Percentiles rank a stretch among this genome's conserved stretches.
phyloP scores from a whole-genome alignment of 805 yeast species.

The Cyberlindnera misumaiensis region DNA sequence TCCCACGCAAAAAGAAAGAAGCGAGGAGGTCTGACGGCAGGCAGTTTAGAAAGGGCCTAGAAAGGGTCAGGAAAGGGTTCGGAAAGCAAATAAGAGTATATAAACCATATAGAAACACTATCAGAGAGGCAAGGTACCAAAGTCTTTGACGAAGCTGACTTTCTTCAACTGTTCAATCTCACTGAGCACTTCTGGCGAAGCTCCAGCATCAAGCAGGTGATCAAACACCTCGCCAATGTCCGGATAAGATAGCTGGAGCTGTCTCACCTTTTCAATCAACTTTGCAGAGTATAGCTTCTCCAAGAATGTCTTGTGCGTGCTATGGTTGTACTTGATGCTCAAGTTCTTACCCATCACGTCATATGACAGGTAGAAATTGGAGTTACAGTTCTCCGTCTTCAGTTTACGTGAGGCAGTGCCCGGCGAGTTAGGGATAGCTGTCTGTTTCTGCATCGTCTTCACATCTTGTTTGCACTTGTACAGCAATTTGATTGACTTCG shows the following conservation, averaged over 20 bases:
- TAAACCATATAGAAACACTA: too few relatives aligned
- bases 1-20: too few relatives aligned
- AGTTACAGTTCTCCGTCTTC: constrained; percentile 21
- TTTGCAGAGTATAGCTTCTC: constrained; percentile 16
- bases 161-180: constrained; percentile 16
- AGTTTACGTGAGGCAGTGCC: constrained; percentile 8
- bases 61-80: too few relatives aligned
- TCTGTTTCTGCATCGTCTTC: constrained; percentile 17
- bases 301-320: constrained; percentile 15
- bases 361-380: constrained; percentile 20
- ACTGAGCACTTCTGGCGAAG: constrained; percentile 6
- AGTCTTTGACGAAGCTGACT: constrained; percentile 19
- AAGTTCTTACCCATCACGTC: constrained; percentile 17
- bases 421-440: constrained; percentile 3
- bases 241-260: constrained; percentile 3
- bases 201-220: constrained; percentile 7
- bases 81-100: too few relatives aligned
- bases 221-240: constrained; percentile 7
- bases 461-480: constrained; percentile 22
- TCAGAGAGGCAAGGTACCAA: constrained; percentile 9
- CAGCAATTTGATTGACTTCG: constrained; percentile 20
- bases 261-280: constrained; percentile 14
- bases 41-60: too few relatives aligned
- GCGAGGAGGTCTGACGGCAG: too few relatives aligned
- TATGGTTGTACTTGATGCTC: constrained; percentile 20